Evolutionary conservation across 2,329 filamentous ascomycete species (phyloP), one percentile per base, ranked within the genome.

Genomic region (Thielaviopsis punctulata): DNA sequence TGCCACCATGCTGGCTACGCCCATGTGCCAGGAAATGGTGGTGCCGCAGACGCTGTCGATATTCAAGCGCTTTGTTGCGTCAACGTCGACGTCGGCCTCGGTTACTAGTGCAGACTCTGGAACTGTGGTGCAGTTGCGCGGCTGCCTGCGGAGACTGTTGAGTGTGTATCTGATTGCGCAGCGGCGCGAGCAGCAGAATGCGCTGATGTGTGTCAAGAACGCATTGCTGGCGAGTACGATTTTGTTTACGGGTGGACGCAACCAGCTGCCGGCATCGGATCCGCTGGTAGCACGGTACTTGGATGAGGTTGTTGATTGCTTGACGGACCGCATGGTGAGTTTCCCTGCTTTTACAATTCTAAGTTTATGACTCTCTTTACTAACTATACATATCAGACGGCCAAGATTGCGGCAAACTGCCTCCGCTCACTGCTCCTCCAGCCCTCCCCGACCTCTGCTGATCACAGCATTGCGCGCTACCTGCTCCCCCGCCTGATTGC

Each of bases 121-220:
- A 59, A 84, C 72, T 27, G 77, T 74, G 56, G 68, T 76, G 7
- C 86, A 95, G 64, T 70, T 95, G 19, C 83, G 86, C 56, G 86
- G 85, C 49, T 92, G 86, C 56, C 71, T 95, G 9, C 79, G 83
- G 25, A 80, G 86, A 4, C 92, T 95, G 70, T 68, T 95, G 22
- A 78, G 82, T 18, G 92, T 93, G 51, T 80, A 88, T 58, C 72
- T 84, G 21, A 73, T 84, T 58, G 82, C 82, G 0, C 85, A 89
- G 65, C 85, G 81, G 62, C 76, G 85, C 41, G 84, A 89, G 60
- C 67, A 65, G 8, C 80, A 89, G 19, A 80, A 83, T 4, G 87
- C 88, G 2, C 72, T 98, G 22, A 72, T 83, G 1, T 94, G 88
- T 63, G 90, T 95, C 61, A 95, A 93, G 70, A 98, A 96, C 62